phyloP scores from a whole-genome alignment of 352 stramenopile genomes.

The Phytophthora macrochlamydospora region DNA sequence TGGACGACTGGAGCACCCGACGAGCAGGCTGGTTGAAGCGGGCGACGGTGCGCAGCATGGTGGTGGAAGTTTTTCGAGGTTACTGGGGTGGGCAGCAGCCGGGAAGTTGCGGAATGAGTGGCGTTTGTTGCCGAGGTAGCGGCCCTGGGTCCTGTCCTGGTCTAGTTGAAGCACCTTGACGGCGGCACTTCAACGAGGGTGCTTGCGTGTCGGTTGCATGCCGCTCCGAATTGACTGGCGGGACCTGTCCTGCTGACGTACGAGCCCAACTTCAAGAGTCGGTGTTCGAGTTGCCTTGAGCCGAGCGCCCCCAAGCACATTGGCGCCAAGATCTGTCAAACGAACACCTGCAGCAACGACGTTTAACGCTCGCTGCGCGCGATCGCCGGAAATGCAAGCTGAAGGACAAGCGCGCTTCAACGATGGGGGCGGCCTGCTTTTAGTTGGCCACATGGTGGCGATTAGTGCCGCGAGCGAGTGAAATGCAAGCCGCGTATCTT shows the following conservation, averaged over 20 bases:
- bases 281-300: too few species aligned
- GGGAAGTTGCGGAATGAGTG: constrained; percentile 27
- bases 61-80: constrained; percentile 16
- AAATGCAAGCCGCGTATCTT: constrained; percentile 34
- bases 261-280: too few species aligned
- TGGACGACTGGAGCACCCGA: constrained; percentile 7
- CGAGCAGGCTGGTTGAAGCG: constrained; percentile 32
- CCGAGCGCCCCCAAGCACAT: too few species aligned
- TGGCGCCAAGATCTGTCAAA: neutral
- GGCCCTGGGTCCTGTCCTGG: neutral
- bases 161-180: too few species aligned
- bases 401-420: neutral
- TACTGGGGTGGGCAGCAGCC: constrained; percentile 25
- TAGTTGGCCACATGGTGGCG: neutral
- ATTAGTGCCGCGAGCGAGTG: neutral
- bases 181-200: neutral
- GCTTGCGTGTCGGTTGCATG: too few species aligned
- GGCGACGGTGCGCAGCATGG: constrained; percentile 32
- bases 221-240: too few species aligned
- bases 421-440: neutral
- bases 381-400: constrained; percentile 34
- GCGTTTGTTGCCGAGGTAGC: neutral
- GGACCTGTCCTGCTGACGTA: too few species aligned
- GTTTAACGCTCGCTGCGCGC: constrained; percentile 8
- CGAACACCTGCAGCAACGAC: neutral